Percentiles rank a stretch among this genome's conserved stretches.
These are phyloP conservation scores for Raffaelea arxii DNA, from an alignment of 2,329 filamentous ascomycete species.

Conservation along the genomic window DNA sequence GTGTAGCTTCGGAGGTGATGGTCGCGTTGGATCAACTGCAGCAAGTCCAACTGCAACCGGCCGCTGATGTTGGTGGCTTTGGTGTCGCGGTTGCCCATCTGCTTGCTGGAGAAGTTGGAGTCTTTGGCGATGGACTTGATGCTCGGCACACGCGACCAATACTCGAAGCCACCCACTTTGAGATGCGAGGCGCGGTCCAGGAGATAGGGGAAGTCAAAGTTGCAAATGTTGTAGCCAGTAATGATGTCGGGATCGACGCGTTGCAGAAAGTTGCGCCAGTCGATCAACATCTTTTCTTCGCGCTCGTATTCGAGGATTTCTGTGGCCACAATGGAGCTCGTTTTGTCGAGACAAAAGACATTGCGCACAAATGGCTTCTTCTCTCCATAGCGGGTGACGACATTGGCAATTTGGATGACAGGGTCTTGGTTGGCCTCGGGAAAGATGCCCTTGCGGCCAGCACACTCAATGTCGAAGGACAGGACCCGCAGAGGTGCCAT, in stretches of 20 bases:
- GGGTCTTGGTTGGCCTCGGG: constrained; percentile 86
- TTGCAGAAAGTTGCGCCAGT: constrained; percentile 83
- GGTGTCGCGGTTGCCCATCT: constrained; percentile 93
- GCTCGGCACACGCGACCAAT: constrained; percentile 72
- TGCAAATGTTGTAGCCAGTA: constrained; percentile 96
- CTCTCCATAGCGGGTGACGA: constrained; percentile 91
- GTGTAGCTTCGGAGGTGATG: constrained; percentile 95
- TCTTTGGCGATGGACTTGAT: constrained; percentile 63
- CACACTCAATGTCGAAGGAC: constrained; percentile 98
- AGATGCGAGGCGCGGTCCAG: constrained; percentile 79
- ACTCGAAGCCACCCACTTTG: constrained; percentile 71
- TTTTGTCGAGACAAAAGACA: constrained; percentile 89
- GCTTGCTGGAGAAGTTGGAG: constrained; percentile 90
- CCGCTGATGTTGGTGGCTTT: constrained; percentile 94
- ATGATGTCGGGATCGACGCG: constrained; percentile 94
- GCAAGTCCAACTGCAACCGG: constrained; percentile 79
- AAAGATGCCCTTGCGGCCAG: constrained; percentile 93
- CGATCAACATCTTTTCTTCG: constrained; percentile 83
- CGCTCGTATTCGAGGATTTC: constrained; percentile 75
- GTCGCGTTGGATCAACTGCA: constrained; percentile 92
- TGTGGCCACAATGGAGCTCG: constrained; percentile 88
- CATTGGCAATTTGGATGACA: constrained; percentile 95
- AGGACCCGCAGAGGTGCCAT: constrained; percentile 90
- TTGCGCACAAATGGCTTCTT: constrained; percentile 93
- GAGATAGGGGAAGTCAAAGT: constrained; percentile 97